Conservation (phyloP, 192 early-diverging fungal species). For the Rhizoclosmatium sp. region DNA sequence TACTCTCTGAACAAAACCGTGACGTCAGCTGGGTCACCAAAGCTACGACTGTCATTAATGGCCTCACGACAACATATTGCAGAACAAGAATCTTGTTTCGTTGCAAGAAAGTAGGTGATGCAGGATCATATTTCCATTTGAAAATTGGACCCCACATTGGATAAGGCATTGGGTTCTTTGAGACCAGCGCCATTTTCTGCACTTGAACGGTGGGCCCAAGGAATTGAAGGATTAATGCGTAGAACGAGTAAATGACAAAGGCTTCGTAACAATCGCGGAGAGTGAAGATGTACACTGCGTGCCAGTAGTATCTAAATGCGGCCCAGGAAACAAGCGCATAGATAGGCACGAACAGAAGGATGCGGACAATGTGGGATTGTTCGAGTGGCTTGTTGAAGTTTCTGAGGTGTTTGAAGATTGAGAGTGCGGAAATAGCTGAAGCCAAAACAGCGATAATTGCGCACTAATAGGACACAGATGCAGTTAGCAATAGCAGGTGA, state of each 20-base stretch:
- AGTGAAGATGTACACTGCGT: slow-evolving; percentile 72
- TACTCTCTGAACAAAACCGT: slow-evolving; percentile 68
- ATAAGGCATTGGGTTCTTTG: slow-evolving; percentile 45
- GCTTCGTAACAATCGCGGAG: slow-evolving; percentile 80
- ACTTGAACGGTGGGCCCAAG: slow-evolving; percentile 54
- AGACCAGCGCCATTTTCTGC: slow-evolving; percentile 53
- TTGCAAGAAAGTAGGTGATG: slow-evolving; percentile 58
- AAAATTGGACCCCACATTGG: slow-evolving; percentile 63
- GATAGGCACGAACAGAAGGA: slow-evolving; percentile 77
- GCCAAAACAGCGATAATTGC: slow-evolving; percentile 22
- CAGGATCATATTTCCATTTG: slow-evolving; percentile 63
- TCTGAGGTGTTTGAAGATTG: slow-evolving; percentile 37
- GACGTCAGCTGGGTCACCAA: slow-evolving; percentile 64
- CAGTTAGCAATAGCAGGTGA: too few relatives aligned
- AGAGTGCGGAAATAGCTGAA: slow-evolving; percentile 4
- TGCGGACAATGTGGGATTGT: slow-evolving; percentile 46
- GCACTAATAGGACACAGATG: too few relatives aligned
- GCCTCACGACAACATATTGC: slow-evolving; percentile 75
- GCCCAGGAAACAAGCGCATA: slow-evolving; percentile 75
- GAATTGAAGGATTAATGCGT: slow-evolving; percentile 72
- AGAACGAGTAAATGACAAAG: slow-evolving; percentile 77
- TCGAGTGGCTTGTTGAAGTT: slow-evolving; percentile 38
- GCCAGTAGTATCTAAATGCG: slow-evolving; percentile 68
- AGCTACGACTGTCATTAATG: slow-evolving; percentile 63
- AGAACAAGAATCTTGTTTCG: slow-evolving; percentile 69